Evolutionary conservation across 208 protist genomes (phyloP), one percentile per base, ranked within the genome.

Genomic region (Vickermania spadyakhi): DNA sequence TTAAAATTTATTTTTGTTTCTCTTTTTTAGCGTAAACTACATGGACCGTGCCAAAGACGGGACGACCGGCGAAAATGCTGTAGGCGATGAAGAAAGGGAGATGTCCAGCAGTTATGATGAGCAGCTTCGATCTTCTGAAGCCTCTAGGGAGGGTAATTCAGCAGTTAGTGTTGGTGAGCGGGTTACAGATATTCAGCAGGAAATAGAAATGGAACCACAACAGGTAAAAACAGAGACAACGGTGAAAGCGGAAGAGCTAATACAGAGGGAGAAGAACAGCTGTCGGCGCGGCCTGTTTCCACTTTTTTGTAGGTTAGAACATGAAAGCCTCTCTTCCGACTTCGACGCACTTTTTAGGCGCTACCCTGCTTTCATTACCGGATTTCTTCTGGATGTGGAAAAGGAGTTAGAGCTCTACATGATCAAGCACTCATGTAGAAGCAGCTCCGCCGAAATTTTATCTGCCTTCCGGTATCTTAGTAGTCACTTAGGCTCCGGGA

Each of bases 271-370:
- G n/a, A n/a, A n/a, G n/a, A n/a, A n/a, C n/a, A n/a, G n/a, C n/a
- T n/a, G n/a, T n/a, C 36, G 36, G 11, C 36, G 36, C 18, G 7
- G 18, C 1, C 60, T 82, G 14, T 92, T 92, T 70, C 75, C 62
- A n/a, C 66, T 92, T 14, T 92, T 92, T 69, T 73, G 79, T 11
- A 72, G 70, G 14, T 60, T 92, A 5, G 81, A 89, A 64, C 76
- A 76, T 13, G 58, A 52, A 26, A 72, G 67, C 1, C 65, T 67
- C 52, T 85, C 88, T 31, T 66, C 75, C 11, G 68, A 81, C 31
- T 73, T 92, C 31, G 41, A 60, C 51, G 63, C 29, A 28, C 68
- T 92, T 3, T 80, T 73, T 53, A 58, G 29, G 7, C 60, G 59
- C 7, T 55, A 86, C 60, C 52, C 68, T 4, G 27, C 29, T 11